Percentiles rank a stretch among this genome's conserved stretches.
Evolutionary conservation across 2,329 filamentous ascomycete genomes (phyloP).

Genomic region (Nigrospora oryzae): DNA sequence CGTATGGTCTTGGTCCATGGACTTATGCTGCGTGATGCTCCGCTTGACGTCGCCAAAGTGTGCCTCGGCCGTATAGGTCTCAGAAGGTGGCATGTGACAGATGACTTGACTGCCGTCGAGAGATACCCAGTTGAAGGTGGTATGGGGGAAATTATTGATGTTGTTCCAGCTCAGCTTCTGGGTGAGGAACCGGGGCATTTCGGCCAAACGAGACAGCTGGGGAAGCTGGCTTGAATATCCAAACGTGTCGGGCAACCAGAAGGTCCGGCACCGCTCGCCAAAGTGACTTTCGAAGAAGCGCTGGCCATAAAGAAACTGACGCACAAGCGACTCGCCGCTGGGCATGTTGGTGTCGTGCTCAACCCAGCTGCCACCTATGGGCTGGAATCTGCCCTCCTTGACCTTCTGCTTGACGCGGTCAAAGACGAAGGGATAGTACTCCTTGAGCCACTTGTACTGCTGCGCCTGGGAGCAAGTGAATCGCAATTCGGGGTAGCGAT

Average conservation of each 20-base stretch:
- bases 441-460: slow-evolving; percentile 95
- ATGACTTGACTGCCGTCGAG: slow-evolving; percentile 94
- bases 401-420: slow-evolving; percentile 88
- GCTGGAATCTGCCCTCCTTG: slow-evolving; percentile 83
- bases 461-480: slow-evolving; percentile 93
- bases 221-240: slow-evolving; percentile 94
- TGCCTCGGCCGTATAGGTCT: slow-evolving; percentile 92
- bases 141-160: slow-evolving; percentile 98
- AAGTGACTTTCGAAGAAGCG: slow-evolving; percentile 92
- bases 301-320: slow-evolving; percentile 94
- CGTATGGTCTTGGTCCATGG: slow-evolving; percentile 83
- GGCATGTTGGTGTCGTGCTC: slow-evolving; percentile 98
- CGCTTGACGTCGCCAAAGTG: slow-evolving; percentile 91
- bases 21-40: slow-evolving; percentile 89
- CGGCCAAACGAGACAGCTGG: slow-evolving; percentile 86
- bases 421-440: slow-evolving; percentile 79
- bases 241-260: slow-evolving; percentile 98
- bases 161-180: slow-evolving; percentile 99
- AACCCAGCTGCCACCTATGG: slow-evolving; percentile 96
- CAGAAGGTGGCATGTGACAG: slow-evolving; percentile 92
- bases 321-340: slow-evolving; percentile 84
- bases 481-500: slow-evolving; percentile 85
- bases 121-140: slow-evolving; percentile 97
- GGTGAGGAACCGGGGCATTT: slow-evolving; percentile 93
- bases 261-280: slow-evolving; percentile 78